Base-by-base conservation (phyloP, 345 rosid genomes). In the Syzygium jambos region DNA sequence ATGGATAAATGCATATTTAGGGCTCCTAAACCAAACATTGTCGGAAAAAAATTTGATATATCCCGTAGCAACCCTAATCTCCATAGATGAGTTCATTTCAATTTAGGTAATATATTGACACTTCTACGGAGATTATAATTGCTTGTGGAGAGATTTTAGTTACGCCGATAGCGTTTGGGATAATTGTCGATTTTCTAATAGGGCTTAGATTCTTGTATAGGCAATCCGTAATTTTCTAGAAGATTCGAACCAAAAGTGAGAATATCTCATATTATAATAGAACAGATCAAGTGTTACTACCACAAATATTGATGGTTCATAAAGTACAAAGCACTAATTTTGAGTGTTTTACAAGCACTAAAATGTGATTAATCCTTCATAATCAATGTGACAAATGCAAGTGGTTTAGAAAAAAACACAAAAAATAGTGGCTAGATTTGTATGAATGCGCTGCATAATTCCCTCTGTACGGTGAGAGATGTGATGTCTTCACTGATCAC, bases 401-500 rank as follows among this genome's bases (percentile, higher is more conserved):
- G 11, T 65, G 9, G 68, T 59, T 59, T 25, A 59, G 30, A 59
- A 59, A n/a, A 61, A 63, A 63, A n/a, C 19, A 11, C 6, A 13
- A 8, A 2, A 61, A 27, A n/a, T 61, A 61, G 46, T 43, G 46
- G 46, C 46, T 43, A 43, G 46, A 43, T 43, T 43, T 43, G 46
- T 43, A 41, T 43, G 46, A 43, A 43, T 43, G 46, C 46, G 46
- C 46, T 43, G 46, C 46, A 43, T 43, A 43, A 43, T 43, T 43
- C 46, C 46, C 46, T 0, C 11, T 61, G 73, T n/a, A 61, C 34
- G 14, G 14, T 61, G 34, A 13, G 19, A 61, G 17, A 61, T 2
- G 30, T n/a, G 1, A 0, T 27, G 9, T 27, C 16, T 27, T 61
- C 68, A 61, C 16, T 1, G 15, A 3, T 61, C 73, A 13, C 4